phyloP scores from a whole-genome alignment of 1,284 basidiomycete species.

The Cystobasidiaceae sp. region DNA sequence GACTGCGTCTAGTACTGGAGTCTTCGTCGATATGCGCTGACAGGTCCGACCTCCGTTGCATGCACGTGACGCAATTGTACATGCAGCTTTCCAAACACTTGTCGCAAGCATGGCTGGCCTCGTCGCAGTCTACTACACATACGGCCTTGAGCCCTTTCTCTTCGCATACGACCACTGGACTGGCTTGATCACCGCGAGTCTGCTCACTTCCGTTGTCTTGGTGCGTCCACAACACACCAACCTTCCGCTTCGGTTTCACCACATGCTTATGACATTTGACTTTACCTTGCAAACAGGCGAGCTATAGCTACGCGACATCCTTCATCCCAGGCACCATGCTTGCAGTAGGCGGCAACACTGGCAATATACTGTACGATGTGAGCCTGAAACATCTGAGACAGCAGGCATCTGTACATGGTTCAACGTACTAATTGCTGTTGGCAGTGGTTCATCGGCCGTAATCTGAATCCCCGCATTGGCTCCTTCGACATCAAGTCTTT shows the following conservation, averaged over 20 bases:
- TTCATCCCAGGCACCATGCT: constrained; percentile 63
- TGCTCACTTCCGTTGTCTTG: constrained; percentile 73
- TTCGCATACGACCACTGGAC: constrained; percentile 90
- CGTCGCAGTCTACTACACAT: constrained; percentile 61
- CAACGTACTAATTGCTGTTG: too few relatives aligned
- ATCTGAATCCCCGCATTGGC: constrained; percentile 81
- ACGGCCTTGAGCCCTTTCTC: constrained; percentile 74
- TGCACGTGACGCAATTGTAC: background rate
- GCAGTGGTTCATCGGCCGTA: constrained; percentile 96
- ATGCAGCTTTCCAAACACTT: constrained; percentile 75
- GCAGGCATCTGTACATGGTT: background rate
- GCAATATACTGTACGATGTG: constrained; percentile 85
- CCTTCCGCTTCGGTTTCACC: too few relatives aligned
- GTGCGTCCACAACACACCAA: constrained; percentile 29
- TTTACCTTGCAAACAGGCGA: constrained; percentile 51
- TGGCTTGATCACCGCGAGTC: constrained; percentile 76
- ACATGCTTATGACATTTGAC: background rate
- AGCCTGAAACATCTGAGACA: too few relatives aligned
- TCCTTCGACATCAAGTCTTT: constrained; percentile 94
- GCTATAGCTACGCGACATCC: constrained; percentile 67
- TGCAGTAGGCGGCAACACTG: constrained; percentile 86
- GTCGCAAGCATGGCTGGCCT: constrained; percentile 69
- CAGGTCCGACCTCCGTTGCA: background rate
- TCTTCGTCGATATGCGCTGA: background rate
- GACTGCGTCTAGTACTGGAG: background rate